Evolutionary conservation across 2,329 filamentous ascomycete species (phyloP).

Genomic region (Paracoccidioides lutzii): DNA sequence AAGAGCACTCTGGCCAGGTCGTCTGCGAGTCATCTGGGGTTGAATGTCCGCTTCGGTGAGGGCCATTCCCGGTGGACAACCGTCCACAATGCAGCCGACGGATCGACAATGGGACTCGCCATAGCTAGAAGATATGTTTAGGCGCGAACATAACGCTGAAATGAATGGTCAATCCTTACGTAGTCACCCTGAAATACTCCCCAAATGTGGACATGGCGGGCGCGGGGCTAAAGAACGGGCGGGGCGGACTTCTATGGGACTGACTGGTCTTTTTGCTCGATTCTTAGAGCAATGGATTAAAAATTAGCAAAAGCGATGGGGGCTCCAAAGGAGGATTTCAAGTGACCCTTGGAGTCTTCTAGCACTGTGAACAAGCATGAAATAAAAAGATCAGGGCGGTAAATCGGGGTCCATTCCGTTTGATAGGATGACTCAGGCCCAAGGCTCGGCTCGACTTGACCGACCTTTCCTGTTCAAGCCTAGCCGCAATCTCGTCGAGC

Average conservation of each 20-base stretch:
- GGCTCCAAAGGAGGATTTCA: background rate
- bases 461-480: background rate
- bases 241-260: background rate
- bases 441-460: background rate
- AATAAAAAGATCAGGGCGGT: background rate
- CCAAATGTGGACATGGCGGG: conserved; percentile 68
- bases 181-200: conserved; percentile 61
- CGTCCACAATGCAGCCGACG: conserved; percentile 72
- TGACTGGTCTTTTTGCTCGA: background rate
- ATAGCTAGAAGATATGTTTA: conserved; percentile 40
- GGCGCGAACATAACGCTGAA: conserved; percentile 7
- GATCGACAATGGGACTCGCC: conserved; percentile 84
- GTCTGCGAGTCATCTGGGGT: conserved; percentile 80
- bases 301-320: background rate
- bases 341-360: background rate
- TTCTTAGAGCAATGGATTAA: background rate
- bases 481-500: background rate
- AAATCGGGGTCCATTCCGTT: no score
- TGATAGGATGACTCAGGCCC: conserved; percentile 7
- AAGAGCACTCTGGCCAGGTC: conserved; percentile 78
- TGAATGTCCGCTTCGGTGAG: conserved; percentile 82
- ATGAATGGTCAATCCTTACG: conserved; percentile 34
- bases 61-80: conserved; percentile 73
- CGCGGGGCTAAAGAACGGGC: background rate
- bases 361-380: no score